A percentile compares a stretch with the other conserved stretches of the same genome.
Evolutionary conservation across 169 alveolate genomes (phyloP).

Genomic region (Toxoplasma gondii): DNA sequence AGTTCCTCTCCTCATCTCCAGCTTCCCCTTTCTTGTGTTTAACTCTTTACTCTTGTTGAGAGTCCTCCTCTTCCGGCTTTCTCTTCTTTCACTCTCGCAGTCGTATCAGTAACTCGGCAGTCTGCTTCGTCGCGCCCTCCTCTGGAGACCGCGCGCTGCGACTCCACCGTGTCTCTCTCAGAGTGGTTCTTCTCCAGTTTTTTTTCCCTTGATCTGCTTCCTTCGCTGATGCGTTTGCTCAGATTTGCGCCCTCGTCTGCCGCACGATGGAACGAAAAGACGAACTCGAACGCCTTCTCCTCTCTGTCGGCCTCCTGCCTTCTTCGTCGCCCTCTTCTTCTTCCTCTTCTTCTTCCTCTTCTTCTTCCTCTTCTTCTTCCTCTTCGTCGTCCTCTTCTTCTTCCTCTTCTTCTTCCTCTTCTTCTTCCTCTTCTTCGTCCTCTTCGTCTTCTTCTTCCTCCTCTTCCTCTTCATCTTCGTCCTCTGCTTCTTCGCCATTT

Average conservation of each 20-base stretch:
- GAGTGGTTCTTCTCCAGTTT: neutral
- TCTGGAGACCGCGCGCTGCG: neutral
- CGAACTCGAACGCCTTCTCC: constrained; percentile 44
- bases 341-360: neutral
- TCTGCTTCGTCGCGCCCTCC: neutral
- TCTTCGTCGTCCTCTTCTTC: no score
- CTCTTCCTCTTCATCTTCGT: no score
- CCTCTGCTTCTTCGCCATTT: no score
- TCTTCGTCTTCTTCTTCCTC: no score
- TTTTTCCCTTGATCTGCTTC: constrained; percentile 2
- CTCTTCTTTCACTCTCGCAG: neutral
- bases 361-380: neutral
- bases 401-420: no score
- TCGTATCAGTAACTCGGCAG: neutral
- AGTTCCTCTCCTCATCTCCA: neutral
- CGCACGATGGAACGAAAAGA: constrained; percentile 40
- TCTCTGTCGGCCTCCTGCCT: constrained; percentile 2
- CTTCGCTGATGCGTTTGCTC: neutral
- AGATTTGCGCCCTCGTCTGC: constrained; percentile 56
- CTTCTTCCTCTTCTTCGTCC: no score
- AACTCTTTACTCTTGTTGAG: neutral
- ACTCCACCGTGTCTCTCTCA: neutral
- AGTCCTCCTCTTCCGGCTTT: neutral
- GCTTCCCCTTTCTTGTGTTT: neutral
- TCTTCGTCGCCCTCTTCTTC: neutral